Conservation (phyloP, 2,329 filamentous ascomycete genomes). For the Hirsutella thompsonii region DNA sequence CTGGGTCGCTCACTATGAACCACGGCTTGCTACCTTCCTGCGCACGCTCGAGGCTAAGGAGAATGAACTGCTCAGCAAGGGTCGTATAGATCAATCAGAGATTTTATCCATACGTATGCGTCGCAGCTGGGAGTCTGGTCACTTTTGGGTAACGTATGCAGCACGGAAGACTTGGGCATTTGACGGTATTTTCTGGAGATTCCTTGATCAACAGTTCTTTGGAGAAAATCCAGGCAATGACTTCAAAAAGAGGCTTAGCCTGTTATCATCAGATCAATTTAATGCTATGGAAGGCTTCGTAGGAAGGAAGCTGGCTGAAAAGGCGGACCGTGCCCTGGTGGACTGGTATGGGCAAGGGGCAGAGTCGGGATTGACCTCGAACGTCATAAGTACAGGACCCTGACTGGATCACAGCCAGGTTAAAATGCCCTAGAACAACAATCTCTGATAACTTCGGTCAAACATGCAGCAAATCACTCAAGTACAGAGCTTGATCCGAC, state of each 20-base stretch:
- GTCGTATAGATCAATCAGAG: slow-evolving; percentile 2
- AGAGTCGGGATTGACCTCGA: no score
- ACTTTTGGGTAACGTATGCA: slow-evolving; percentile 21
- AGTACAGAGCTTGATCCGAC: no score
- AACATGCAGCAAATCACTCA: no score
- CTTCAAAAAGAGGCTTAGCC: slow-evolving; percentile 9
- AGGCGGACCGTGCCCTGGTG: slow-evolving; percentile 2
- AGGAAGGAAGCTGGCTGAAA: slow-evolving; percentile 7
- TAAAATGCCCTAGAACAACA: no score
- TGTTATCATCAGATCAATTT: slow-evolving; percentile 9
- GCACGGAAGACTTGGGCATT: slow-evolving; percentile 24
- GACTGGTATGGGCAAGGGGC: slow-evolving; percentile 5
- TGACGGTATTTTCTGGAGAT: slow-evolving; percentile 23
- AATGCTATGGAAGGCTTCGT: slow-evolving; percentile 14
- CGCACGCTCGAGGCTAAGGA: slow-evolving; percentile 16
- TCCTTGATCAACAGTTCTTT: slow-evolving; percentile 19
- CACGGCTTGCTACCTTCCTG: slow-evolving; percentile 19
- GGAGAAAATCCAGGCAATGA: slow-evolving; percentile 9
- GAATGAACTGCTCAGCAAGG: slow-evolving; percentile 2
- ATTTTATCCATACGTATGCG: slow-evolving; percentile 19
- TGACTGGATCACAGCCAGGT: no score
- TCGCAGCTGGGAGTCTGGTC: slow-evolving; percentile 20
- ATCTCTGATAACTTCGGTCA: no score
- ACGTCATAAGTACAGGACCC: no score
- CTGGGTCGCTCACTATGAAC: slow-evolving; percentile 19